Evolutionary conservation across 2,329 filamentous ascomycete species (phyloP).

Genomic region (Pyrenochaeta sp.): DNA sequence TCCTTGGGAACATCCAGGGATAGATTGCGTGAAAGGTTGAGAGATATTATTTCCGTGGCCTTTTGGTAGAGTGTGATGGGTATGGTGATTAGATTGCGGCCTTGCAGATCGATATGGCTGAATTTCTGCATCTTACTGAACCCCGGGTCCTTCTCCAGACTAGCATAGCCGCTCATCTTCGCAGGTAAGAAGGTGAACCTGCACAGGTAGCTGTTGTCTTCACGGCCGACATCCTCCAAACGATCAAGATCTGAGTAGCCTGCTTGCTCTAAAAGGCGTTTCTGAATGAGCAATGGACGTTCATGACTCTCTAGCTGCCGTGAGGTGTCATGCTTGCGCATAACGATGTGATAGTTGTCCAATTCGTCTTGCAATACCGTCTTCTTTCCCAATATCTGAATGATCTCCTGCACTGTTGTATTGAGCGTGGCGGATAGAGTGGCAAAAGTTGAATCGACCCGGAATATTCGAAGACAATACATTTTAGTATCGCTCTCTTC

Average conservation of each 20-base stretch:
- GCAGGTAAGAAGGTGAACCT: slow-evolving; percentile 94
- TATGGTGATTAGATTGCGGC: slow-evolving; percentile 90
- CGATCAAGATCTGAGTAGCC: slow-evolving; percentile 87
- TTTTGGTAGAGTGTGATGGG: slow-evolving; percentile 93
- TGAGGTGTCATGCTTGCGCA: slow-evolving; percentile 90
- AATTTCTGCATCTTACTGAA: slow-evolving; percentile 87
- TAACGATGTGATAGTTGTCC: slow-evolving; percentile 93
- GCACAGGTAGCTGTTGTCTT: slow-evolving; percentile 97
- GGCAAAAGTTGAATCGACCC: slow-evolving; percentile 91
- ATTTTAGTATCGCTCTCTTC: slow-evolving; percentile 77
- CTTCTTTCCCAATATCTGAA: slow-evolving; percentile 91
- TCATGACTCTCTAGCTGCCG: slow-evolving; percentile 81
- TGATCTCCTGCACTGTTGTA: slow-evolving; percentile 84
- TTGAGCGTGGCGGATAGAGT: slow-evolving; percentile 86
- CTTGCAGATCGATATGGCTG: slow-evolving; percentile 90
- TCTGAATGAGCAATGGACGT: slow-evolving; percentile 88
- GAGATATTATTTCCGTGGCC: slow-evolving; percentile 88
- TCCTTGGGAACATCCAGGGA: slow-evolving; percentile 93
- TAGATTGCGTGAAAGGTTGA: slow-evolving; percentile 92
- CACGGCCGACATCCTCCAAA: slow-evolving; percentile 90
- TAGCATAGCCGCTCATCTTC: slow-evolving; percentile 80
- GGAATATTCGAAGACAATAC: slow-evolving; percentile 95
- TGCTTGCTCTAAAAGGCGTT: slow-evolving; percentile 86
- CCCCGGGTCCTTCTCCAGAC: slow-evolving; percentile 77
- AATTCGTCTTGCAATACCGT: slow-evolving; percentile 89